A percentile compares a stretch with the other conserved stretches of the same genome.
Conservation (phyloP, 371 early-diverging fungal genomes). For the Mucor circinelloides region DNA sequence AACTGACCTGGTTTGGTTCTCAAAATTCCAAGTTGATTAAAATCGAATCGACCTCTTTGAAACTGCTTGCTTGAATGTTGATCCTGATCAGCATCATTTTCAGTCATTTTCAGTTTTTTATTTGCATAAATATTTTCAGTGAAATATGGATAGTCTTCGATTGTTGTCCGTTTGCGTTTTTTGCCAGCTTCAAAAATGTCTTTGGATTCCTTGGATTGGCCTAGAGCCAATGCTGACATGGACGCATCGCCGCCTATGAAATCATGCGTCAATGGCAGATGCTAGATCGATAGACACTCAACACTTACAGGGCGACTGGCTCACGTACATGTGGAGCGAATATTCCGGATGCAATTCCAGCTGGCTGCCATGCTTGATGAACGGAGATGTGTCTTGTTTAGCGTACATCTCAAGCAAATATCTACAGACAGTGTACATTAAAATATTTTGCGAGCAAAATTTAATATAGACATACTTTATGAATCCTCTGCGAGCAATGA, state of each 20-base stretch:
- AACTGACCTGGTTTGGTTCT: conserved; percentile 79
- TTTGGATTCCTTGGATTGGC: conserved; percentile 55
- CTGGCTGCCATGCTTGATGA: neutral
- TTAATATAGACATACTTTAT: conserved; percentile 51
- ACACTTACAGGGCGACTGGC: conserved; percentile 73
- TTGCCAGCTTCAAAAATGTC: conserved; percentile 39
- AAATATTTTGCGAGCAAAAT: neutral
- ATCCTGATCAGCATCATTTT: neutral
- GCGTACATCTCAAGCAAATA: conserved; percentile 26
- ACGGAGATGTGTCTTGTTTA: conserved; percentile 12
- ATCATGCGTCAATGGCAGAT: neutral
- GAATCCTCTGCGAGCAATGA: conserved; percentile 79
- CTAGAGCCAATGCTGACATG: conserved; percentile 59
- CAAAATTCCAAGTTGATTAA: conserved; percentile 57
- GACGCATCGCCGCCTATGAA: conserved; percentile 78
- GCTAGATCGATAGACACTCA: neutral
- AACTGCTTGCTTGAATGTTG: conserved; percentile 7
- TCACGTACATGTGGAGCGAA: conserved; percentile 74
- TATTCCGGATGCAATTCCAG: conserved; percentile 20
- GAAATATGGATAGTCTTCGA: conserved; percentile 20
- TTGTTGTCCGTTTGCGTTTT: conserved; percentile 30
- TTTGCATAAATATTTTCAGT: conserved; percentile 33
- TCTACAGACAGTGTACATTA: conserved; percentile 11
- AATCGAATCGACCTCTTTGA: conserved; percentile 66
- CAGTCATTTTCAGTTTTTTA: conserved; percentile 34